Evolutionary conservation across 495 filamentous ascomycete genomes (phyloP).

Genomic region (Aspergillus bridgeri): DNA sequence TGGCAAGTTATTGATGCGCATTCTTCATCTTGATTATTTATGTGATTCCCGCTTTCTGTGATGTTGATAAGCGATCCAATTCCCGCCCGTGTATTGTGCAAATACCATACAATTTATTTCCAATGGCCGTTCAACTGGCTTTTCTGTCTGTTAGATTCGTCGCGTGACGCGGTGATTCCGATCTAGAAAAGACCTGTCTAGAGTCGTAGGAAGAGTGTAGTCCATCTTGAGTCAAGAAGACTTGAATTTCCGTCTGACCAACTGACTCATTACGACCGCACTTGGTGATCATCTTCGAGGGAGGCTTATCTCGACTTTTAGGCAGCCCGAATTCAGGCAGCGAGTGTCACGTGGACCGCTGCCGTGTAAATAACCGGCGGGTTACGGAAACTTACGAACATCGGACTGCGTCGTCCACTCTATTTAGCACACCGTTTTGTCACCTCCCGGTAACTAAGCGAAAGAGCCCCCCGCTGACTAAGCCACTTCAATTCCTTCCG

Average conservation of each 20-base stretch:
- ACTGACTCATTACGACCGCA: neutral
- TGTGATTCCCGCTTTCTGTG: neutral
- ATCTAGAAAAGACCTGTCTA: neutral
- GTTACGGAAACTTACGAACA: neutral
- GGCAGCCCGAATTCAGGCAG: neutral
- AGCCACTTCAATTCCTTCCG: conserved; percentile 7
- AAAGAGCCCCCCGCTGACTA: neutral
- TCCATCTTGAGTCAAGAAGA: neutral
- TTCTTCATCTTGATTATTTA: conserved; percentile 18
- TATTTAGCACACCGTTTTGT: neutral
- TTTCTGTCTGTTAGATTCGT: neutral
- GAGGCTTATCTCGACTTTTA: neutral
- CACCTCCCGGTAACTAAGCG: neutral
- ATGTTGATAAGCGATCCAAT: neutral
- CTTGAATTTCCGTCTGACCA: neutral
- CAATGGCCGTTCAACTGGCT: neutral
- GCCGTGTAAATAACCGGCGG: neutral
- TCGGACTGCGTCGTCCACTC: too few relatives aligned
- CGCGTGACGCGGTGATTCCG: neutral
- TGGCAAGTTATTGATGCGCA: neutral
- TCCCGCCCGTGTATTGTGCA: neutral
- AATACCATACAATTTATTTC: neutral
- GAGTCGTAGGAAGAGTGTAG: neutral
- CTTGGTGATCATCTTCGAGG: neutral
- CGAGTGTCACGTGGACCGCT: neutral